Evolutionary conservation across 2,329 filamentous ascomycete species (phyloP).

Genomic region (Fusarium falciforme): DNA sequence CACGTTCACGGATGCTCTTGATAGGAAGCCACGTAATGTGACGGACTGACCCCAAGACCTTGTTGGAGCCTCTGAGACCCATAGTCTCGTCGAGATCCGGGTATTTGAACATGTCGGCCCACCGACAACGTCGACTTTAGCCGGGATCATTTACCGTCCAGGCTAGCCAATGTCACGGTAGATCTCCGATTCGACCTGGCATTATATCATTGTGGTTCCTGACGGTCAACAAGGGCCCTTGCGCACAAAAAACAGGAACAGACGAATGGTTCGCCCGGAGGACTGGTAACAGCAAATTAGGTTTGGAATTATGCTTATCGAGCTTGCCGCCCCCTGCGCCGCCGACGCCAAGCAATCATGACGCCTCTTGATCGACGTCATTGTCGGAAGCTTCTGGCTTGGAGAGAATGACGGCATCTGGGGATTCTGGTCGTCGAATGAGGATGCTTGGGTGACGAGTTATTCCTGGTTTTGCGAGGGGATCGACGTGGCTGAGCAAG

Average conservation of each 20-base stretch:
- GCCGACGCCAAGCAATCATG: constrained; percentile 13
- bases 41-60: background rate
- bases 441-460: background rate
- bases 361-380: constrained; percentile 29
- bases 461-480: background rate
- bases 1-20: background rate
- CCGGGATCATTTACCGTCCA: background rate
- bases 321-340: constrained; percentile 10
- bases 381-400: background rate
- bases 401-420: constrained; percentile 23
- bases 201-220: constrained; percentile 7
- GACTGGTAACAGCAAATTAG: constrained; percentile 12
- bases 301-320: constrained; percentile 38
- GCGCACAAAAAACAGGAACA: constrained; percentile 8
- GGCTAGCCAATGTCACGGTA: constrained; percentile 14
- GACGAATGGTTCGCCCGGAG: background rate
- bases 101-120: background rate
- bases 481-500: background rate
- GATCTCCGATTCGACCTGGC: background rate
- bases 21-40: background rate
- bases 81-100: background rate
- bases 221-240: background rate
- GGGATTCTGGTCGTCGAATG: constrained; percentile 7
- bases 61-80: background rate
- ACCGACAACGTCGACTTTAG: constrained; percentile 21